Evolutionary conservation across 2,329 filamentous ascomycete genomes (phyloP).

Genomic region (Penicillium sp.): DNA sequence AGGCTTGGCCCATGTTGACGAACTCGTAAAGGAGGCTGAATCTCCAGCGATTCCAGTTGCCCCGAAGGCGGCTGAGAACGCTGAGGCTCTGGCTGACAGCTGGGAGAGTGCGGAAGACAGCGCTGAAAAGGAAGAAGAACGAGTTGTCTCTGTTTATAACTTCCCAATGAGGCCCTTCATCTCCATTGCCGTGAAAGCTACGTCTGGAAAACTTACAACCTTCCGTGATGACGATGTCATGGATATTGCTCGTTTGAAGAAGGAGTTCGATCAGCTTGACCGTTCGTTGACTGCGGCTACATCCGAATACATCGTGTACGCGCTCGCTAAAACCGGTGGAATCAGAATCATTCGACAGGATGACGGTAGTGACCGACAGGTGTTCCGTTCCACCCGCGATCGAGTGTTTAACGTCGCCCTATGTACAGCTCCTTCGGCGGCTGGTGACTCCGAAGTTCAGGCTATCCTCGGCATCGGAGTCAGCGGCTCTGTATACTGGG

Average conservation of each 20-base stretch:
- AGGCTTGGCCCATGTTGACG: slow-evolving; percentile 54
- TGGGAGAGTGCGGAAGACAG: slow-evolving; percentile 81
- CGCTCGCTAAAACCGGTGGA: slow-evolving; percentile 88
- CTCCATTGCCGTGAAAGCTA: slow-evolving; percentile 67
- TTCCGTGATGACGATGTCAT: slow-evolving; percentile 79
- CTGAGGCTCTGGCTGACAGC: slow-evolving; percentile 68
- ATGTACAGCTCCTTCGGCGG: slow-evolving; percentile 62
- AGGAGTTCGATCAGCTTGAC: slow-evolving; percentile 96
- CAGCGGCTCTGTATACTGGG: slow-evolving; percentile 96
- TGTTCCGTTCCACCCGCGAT: slow-evolving; percentile 88
- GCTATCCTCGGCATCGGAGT: slow-evolving; percentile 88
- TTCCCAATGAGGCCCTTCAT: slow-evolving; percentile 98
- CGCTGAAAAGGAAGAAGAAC: slow-evolving; percentile 64
- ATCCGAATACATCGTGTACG: slow-evolving; percentile 88
- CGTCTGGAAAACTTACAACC: slow-evolving; percentile 50
- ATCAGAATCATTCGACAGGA: slow-evolving; percentile 92
- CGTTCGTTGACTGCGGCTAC: slow-evolving; percentile 88
- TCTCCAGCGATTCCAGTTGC: slow-evolving; percentile 50
- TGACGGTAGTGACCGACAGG: slow-evolving; percentile 84
- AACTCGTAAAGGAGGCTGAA: slow-evolving; percentile 53
- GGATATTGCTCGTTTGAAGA: slow-evolving; percentile 91
- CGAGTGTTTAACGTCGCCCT: slow-evolving; percentile 92
- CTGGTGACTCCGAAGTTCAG: slow-evolving; percentile 62
- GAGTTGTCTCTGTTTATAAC: slow-evolving; percentile 78
- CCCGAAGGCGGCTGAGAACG: slow-evolving; percentile 57